A percentile compares a stretch with the other conserved stretches of the same genome.
These are phyloP conservation scores for Knufia fluminis DNA, from an alignment of 2,329 filamentous ascomycete species.

Conservation along the genomic window DNA sequence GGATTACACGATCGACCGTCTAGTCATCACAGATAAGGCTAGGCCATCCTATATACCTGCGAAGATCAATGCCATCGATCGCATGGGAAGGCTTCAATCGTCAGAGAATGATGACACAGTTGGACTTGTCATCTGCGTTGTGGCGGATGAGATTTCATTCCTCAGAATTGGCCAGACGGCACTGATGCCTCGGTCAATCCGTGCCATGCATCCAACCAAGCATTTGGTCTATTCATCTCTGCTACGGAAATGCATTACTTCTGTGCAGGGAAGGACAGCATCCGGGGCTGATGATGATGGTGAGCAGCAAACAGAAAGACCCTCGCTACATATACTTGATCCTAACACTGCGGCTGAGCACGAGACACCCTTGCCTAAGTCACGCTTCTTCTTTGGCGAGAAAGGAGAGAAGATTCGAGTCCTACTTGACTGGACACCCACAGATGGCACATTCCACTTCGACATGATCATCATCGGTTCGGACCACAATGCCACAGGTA, in stretches of 20 bases:
- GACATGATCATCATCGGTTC: conserved; percentile 22
- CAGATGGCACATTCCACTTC: conserved; percentile 15
- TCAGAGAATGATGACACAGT: conserved; percentile 25
- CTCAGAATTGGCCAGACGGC: conserved; percentile 24
- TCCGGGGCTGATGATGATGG: neutral
- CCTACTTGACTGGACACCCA: conserved; percentile 18
- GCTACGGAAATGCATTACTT: conserved; percentile 42
- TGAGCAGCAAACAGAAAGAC: neutral
- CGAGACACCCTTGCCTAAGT: neutral
- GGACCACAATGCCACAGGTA: conserved; percentile 2
- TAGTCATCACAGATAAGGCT: neutral
- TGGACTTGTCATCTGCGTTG: conserved; percentile 40
- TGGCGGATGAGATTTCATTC: conserved; percentile 39
- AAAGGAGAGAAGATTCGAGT: conserved; percentile 15
- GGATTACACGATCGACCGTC: neutral
- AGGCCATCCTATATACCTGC: conserved; percentile 29
- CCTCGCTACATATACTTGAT: conserved; percentile 1
- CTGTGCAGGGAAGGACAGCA: conserved; percentile 26
- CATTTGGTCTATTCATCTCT: conserved; percentile 38
- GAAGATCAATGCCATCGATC: conserved; percentile 30
- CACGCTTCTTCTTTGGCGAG: conserved; percentile 10
- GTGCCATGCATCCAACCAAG: conserved; percentile 22
- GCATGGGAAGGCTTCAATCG: conserved; percentile 25
- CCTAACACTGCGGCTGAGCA: neutral
- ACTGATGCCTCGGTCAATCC: conserved; percentile 1